Evolutionary conservation across 1,284 basidiomycete genomes (phyloP), one percentile per base, ranked within the genome.

Genomic region (Exobasidium rhododendri): DNA sequence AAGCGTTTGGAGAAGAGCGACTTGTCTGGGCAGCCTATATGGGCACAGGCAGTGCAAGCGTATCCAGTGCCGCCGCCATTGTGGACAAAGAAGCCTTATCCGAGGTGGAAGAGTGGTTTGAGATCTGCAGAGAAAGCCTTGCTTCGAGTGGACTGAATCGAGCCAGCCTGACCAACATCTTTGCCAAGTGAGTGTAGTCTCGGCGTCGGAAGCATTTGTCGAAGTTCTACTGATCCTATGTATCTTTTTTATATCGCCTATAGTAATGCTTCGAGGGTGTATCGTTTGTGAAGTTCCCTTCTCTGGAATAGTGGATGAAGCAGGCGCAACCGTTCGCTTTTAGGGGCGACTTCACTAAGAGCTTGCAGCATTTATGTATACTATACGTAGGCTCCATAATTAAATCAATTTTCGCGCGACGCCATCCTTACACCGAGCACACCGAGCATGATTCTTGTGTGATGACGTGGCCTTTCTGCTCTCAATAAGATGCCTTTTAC

Each of bases 1-100:
- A 58, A 22, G 57, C 57, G 2, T 58, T 58, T 30, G 57, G 57
- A 30, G 57, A 58, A 28, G 57, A 58, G n/a, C 6, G 57, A 14
- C 11, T 58, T 4, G 46, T 58, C 28, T 58, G 57, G 57, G 28
- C 57, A 28, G 17, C 43, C 10, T 47, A 58, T 44, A 11, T 58
- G 20, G 46, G 22, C 40, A 20, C 17, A 20, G 46, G 43, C 28
- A 46, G 43, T 49, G 22, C 46, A 22, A 44, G 49, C 6, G 6
- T 35, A 7, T 17, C 40, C 5, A 20, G 20, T 31, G 43, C 46
- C 13, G 40, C 56, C n/a, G n/a, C 17, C n/a, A 4, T 49, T 7
- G 22, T 56, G 29, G 54, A 56, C 13, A 49, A 17, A 26, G 6
- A 13, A 22, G n/a, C 40, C 29, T n/a, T 44, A n/a, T 58, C 56